A percentile compares a stretch with the other conserved stretches of the same genome.
Conservation (phyloP, 371 early-diverging fungal species). For the Funneliformis caledonium region DNA sequence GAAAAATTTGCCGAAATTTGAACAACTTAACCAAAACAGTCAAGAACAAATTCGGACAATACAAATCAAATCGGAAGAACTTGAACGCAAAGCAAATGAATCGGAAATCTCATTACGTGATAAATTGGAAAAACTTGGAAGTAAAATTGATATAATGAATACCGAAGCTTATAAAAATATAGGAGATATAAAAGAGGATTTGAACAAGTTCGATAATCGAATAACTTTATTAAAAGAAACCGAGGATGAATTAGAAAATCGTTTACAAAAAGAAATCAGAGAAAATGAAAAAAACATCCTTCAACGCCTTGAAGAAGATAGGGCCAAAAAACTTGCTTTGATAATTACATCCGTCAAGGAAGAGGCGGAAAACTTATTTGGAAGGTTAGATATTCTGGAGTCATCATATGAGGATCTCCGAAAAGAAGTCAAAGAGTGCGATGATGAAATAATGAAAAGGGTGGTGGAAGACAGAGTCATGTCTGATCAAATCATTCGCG, state of each 20-base stretch:
- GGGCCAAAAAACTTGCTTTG: neutral
- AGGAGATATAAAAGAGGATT: neutral
- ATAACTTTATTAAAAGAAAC: neutral
- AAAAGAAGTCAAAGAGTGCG: neutral
- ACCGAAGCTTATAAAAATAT: neutral
- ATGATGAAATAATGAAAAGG: neutral
- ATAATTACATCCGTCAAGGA: neutral
- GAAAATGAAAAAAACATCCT: neutral
- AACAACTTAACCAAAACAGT: neutral
- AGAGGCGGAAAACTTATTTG: neutral
- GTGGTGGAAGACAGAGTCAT: neutral
- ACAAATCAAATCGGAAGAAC: neutral
- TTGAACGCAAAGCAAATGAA: neutral
- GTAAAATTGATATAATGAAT: neutral
- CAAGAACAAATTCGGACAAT: neutral
- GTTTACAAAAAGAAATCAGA: neutral
- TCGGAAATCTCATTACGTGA: neutral
- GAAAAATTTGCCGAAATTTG: neutral
- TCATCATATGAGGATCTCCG: neutral
- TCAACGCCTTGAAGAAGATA: slow-evolving; percentile 8
- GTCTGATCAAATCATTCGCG: neutral
- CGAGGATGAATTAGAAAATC: too few relatives aligned
- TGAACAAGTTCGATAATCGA: neutral
- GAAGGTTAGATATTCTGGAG: neutral
- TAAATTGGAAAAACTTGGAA: neutral